Conservation (phyloP, 176 grass and related monocot species). For the Triticum aestivum region IWGSC_CS_RefSeq_v2.1 NC_057801.1:613501584-613502083, state of each 20-base stretch:
- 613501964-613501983: slow-evolving; percentile 39
- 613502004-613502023: neutral
- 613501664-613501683: slow-evolving; percentile 15
- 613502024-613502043: slow-evolving; percentile 4
- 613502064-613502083: slow-evolving; percentile 23
- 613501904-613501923: neutral
- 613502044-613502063: slow-evolving; percentile 27
- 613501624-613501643: slow-evolving; percentile 24
- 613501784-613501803: neutral
- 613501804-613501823: neutral
- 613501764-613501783: neutral
- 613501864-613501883: slow-evolving; percentile 8
- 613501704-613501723: slow-evolving; percentile 30
- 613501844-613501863: neutral
- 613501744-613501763: neutral
- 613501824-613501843: neutral
- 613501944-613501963: slow-evolving; percentile 1
- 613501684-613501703: slow-evolving; percentile 19
- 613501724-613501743: slow-evolving; percentile 5
- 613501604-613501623: neutral
- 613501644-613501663: slow-evolving; percentile 39
- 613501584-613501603: slow-evolving; percentile 25
- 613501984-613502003: slow-evolving; percentile 41
- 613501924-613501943: neutral
- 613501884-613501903: neutral